These are phyloP conservation scores for Salvia splendens DNA, from an alignment of 257 asterid genomes.

Conservation along the genomic window DNA sequence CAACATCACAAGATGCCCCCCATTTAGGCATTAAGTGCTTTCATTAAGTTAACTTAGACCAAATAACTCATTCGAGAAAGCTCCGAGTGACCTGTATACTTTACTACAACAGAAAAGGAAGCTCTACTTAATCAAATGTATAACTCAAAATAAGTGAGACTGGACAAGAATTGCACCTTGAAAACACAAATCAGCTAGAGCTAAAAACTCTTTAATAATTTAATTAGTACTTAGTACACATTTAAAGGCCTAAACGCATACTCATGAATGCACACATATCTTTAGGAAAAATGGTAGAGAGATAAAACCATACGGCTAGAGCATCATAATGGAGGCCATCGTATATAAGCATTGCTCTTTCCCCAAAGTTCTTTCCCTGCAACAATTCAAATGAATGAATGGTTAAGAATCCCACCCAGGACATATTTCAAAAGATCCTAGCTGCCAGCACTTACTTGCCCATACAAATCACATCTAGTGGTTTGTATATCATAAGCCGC, in stretches of 20 bases:
- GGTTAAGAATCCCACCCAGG: conserved; percentile 20
- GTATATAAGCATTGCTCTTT: conserved; percentile 92
- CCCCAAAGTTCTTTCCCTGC: conserved; percentile 69
- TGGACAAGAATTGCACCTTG: neutral
- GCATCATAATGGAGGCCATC: conserved; percentile 99
- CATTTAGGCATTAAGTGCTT: too few species aligned
- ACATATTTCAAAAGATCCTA: conserved; percentile 17
- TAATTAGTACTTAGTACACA: too few species aligned
- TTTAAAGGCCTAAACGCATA: neutral
- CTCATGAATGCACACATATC: neutral
- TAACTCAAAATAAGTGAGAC: neutral
- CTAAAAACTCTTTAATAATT: too few species aligned
- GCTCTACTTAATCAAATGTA: neutral
- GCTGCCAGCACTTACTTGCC: conserved; percentile 60
- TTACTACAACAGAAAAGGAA: neutral
- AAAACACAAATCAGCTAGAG: neutral
- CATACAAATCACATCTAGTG: conserved; percentile 89
- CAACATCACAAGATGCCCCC: neutral
- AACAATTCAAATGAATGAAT: conserved; percentile 26
- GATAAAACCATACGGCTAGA: conserved; percentile 65
- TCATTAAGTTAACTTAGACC: neutral
- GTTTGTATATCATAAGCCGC: conserved; percentile 97
- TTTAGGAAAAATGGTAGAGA: conserved; percentile 29
- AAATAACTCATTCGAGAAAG: neutral
- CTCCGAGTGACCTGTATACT: neutral